These are phyloP conservation scores for Zoysia japonica DNA, from an alignment of 176 grass and related monocot genomes.

Conservation along the genomic window DNA sequence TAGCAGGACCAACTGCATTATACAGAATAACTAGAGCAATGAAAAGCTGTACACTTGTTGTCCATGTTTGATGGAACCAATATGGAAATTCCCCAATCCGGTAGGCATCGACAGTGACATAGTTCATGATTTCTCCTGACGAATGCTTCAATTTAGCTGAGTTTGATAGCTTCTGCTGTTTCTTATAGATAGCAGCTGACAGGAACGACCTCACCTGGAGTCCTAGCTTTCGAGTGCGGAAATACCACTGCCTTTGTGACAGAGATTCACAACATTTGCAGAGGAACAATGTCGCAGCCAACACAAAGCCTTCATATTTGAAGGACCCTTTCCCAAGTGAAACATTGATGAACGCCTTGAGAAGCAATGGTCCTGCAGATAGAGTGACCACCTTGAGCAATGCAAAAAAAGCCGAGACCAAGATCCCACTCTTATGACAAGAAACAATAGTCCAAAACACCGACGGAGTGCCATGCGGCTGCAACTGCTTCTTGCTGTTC, in stretches of 20 bases:
- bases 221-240: conserved; percentile 75
- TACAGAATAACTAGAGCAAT: conserved; percentile 78
- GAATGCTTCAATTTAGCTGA: conserved; percentile 73
- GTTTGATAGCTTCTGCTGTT: conserved; percentile 75
- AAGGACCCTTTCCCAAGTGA: conserved; percentile 61
- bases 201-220: conserved; percentile 74
- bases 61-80: conserved; percentile 96
- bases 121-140: conserved; percentile 93
- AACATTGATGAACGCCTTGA: conserved; percentile 82
- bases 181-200: conserved; percentile 80
- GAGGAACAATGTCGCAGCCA: conserved; percentile 61
- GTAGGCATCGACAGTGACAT: conserved; percentile 87
- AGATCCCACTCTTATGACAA: conserved; percentile 67
- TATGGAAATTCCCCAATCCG: conserved; percentile 90
- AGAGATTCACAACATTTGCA: conserved; percentile 83
- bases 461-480: conserved; percentile 34
- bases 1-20: conserved; percentile 67
- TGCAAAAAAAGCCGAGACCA: conserved; percentile 75
- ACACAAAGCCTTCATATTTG: conserved; percentile 68
- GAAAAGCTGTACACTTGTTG: conserved; percentile 77
- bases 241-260: conserved; percentile 90
- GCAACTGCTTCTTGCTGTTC: conserved; percentile 41
- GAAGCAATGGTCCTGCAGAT: conserved; percentile 70
- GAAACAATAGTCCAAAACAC: conserved; percentile 75
- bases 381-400: conserved; percentile 79